Evolutionary conservation across 2,329 filamentous ascomycete species (phyloP).

Genomic region (Pyrenophora teres): DNA sequence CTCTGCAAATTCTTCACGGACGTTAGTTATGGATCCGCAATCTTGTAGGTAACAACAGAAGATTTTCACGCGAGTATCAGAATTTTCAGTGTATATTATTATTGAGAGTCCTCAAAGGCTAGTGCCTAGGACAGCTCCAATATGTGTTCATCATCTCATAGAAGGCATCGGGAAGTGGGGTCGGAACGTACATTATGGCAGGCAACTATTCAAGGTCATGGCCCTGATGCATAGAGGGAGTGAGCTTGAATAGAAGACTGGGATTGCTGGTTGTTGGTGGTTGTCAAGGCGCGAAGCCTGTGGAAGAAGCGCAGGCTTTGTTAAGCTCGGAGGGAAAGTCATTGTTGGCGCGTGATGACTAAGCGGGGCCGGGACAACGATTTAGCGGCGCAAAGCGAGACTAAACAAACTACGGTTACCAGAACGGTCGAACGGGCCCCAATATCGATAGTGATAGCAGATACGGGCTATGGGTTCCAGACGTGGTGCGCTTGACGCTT

Average conservation of each 20-base stretch:
- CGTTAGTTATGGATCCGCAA: slow-evolving; percentile 26
- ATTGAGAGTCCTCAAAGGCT: slow-evolving; percentile 57
- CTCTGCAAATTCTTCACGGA: slow-evolving; percentile 32
- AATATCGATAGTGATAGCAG: too few relatives aligned
- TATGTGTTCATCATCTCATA: slow-evolving; percentile 64
- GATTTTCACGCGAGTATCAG: slow-evolving; percentile 36
- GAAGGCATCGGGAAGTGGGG: slow-evolving; percentile 7
- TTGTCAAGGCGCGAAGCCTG: slow-evolving; percentile 19
- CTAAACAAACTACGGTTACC: background rate
- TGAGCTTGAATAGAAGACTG: background rate
- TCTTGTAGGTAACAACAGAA: slow-evolving; percentile 1
- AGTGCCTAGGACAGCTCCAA: slow-evolving; percentile 76
- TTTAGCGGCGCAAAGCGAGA: slow-evolving; percentile 4
- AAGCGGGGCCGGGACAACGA: slow-evolving; percentile 12
- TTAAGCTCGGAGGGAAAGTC: slow-evolving; percentile 7
- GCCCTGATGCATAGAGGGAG: slow-evolving; percentile 4
- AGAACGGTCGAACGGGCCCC: background rate
- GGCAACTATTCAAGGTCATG: slow-evolving; percentile 1
- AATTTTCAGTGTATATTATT: slow-evolving; percentile 51
- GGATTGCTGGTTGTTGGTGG: background rate
- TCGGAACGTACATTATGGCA: slow-evolving; percentile 19
- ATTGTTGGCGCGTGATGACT: slow-evolving; percentile 16
- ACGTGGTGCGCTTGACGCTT: background rate
- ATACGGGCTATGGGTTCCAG: too few relatives aligned
- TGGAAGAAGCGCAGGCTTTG: slow-evolving; percentile 16